Evolutionary conservation across 2,329 filamentous ascomycete genomes (phyloP), one percentile per base, ranked within the genome.

Genomic region (Beauveria australis): DNA sequence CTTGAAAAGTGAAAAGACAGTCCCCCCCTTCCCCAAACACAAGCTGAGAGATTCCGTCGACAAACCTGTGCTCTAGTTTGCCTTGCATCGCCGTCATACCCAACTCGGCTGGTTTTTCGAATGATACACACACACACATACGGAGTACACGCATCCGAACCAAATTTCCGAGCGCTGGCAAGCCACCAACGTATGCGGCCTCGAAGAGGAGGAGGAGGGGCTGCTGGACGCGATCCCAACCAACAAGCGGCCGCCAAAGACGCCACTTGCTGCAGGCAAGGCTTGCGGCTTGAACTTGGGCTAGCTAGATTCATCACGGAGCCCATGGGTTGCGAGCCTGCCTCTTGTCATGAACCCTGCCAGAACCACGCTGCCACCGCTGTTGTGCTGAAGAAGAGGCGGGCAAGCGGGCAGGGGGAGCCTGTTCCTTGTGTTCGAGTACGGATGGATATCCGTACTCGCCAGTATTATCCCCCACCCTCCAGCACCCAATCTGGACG

Each of bases 161-260:
- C 54, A 49, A 57, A 57, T 57, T 57, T 57, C 54, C 54, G 44
- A 33, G 30, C 33, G 22, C 33, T 8, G 37, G 54, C 44, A 57
- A 57, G 44, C 53, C 44, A 57, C 54, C 26, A 40, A 54, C 41
- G 52, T 28, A 28, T 37, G 19, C 44, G 22, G 22, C 22, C 19
- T 19, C 18, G 18, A 26, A 30, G 18, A 55, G 26, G 26, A 46
- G n/a, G 41, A 9, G 53, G n/a, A n/a, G 9, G 53, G 37, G 41
- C 10, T 18, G 28, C 19, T 22, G 19, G 47, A 41, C 24, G 40
- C 37, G 2, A 22, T 5, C 33, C 26, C n/a, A 59, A 43, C 56
- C 56, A 52, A 59, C 56, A 44, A 44, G 47, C 47, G 37, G 47
- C 26, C 24, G 46, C 37, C 46, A 59, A 52, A 44, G 56, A 59